These are phyloP conservation scores for Colletotrichum australisinense DNA, from an alignment of 2,329 filamentous ascomycete genomes.

Conservation along the genomic window DNA sequence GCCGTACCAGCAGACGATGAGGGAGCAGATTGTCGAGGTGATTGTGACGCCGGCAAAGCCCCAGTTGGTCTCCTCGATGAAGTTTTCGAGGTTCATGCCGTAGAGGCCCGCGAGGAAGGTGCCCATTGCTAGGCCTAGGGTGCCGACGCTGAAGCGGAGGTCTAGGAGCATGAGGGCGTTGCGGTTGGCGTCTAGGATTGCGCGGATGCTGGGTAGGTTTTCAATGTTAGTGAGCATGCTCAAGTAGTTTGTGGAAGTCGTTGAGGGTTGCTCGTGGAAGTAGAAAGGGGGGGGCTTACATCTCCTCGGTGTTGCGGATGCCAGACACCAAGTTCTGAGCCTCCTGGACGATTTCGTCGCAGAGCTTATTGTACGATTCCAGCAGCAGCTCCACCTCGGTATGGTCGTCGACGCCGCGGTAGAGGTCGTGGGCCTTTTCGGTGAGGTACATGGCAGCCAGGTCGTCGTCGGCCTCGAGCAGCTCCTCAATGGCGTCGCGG, in stretches of 20 bases:
- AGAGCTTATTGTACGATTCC: slow-evolving; percentile 97
- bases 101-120: slow-evolving; percentile 99
- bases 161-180: slow-evolving; percentile 98
- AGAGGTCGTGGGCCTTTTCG: slow-evolving; percentile 82
- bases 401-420: slow-evolving; percentile 85
- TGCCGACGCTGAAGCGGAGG: slow-evolving; percentile 95
- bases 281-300: slow-evolving; percentile 68
- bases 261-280: slow-evolving; percentile 13
- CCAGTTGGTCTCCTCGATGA: slow-evolving; percentile 92
- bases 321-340: slow-evolving; percentile 92
- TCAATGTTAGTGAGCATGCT: slow-evolving; percentile 39
- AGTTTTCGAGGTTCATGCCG: slow-evolving; percentile 99
- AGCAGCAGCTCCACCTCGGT: slow-evolving; percentile 97
- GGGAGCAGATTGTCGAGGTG: slow-evolving; percentile 77
- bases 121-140: slow-evolving; percentile 91
- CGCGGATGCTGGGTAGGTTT: slow-evolving; percentile 76
- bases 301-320: slow-evolving; percentile 98
- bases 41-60: slow-evolving; percentile 84
- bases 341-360: slow-evolving; percentile 97
- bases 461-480: slow-evolving; percentile 96
- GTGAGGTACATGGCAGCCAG: slow-evolving; percentile 94
- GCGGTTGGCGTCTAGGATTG: slow-evolving; percentile 96
- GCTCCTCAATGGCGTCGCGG: slow-evolving; percentile 92
- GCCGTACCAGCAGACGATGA: slow-evolving; percentile 85
- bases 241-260: background rate